These are phyloP conservation scores for Lactifluus volemus DNA, from an alignment of 768 basidiomycete species.

Conservation along the genomic window DNA sequence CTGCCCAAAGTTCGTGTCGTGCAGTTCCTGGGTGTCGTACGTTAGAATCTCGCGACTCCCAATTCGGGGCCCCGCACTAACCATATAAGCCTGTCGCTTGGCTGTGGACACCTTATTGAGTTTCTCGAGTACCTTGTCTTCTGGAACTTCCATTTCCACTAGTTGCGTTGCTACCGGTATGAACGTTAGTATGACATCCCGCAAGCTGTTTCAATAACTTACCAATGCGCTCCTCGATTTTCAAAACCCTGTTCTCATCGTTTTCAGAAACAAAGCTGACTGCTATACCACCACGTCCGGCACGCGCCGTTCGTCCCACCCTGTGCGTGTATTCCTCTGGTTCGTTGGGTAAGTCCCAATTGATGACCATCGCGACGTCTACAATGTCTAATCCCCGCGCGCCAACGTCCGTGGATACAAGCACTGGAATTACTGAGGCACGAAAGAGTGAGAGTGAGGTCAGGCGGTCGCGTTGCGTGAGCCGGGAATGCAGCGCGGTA, in stretches of 20 bases:
- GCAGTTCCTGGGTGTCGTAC: constrained; percentile 56
- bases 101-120: constrained; percentile 88
- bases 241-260: constrained; percentile 77
- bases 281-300: constrained; percentile 81
- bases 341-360: constrained; percentile 90
- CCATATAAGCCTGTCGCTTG: constrained; percentile 91
- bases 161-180: constrained; percentile 45
- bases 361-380: constrained; percentile 91
- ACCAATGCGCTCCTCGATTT: constrained; percentile 85
- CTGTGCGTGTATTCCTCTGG: constrained; percentile 95
- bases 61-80: constrained; percentile 29
- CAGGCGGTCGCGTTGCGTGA: constrained; percentile 87
- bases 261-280: constrained; percentile 92
- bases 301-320: constrained; percentile 88
- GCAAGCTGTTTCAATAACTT: constrained; percentile 25
- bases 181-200: background rate
- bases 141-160: constrained; percentile 64
- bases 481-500: constrained; percentile 85
- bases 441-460: constrained; percentile 81
- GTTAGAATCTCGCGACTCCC: constrained; percentile 4
- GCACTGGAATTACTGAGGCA: constrained; percentile 76
- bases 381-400: constrained; percentile 94
- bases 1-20: constrained; percentile 84
- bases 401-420: constrained; percentile 93
- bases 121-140: constrained; percentile 72